Conservation (phyloP, 805 yeast species). For the Nakazawaea populi region DNA sequence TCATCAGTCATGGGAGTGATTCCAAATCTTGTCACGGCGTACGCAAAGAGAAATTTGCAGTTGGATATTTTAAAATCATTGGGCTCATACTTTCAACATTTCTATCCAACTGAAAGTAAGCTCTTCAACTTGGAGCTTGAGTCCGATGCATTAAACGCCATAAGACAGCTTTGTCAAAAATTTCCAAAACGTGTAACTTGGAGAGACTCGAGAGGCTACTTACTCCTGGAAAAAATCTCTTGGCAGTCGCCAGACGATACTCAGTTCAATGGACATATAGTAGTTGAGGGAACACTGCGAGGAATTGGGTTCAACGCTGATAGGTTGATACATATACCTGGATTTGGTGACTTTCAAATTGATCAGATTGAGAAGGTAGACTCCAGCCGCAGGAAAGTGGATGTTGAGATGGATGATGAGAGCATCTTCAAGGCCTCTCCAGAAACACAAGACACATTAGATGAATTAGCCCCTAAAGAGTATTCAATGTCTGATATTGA, state of each 20-base stretch:
- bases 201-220: conserved; percentile 90
- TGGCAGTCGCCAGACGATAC: conserved; percentile 30
- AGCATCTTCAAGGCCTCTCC: conserved; percentile 25
- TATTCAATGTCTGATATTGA: conserved; percentile 32
- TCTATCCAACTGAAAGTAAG: conserved; percentile 77
- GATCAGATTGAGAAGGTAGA: conserved; percentile 53
- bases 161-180: conserved; percentile 77
- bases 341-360: conserved; percentile 82
- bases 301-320: conserved; percentile 80
- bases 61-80: conserved; percentile 60
- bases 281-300: conserved; percentile 78
- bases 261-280: conserved; percentile 33
- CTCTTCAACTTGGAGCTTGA: conserved; percentile 62
- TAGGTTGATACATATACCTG: conserved; percentile 80
- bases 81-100: conserved; percentile 62
- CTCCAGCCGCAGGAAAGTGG: conserved; percentile 11
- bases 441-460: conserved; percentile 50
- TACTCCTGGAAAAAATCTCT: conserved; percentile 63
- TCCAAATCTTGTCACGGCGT: conserved; percentile 61
- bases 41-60: conserved; percentile 73
- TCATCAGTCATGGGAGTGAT: conserved; percentile 76
- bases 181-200: conserved; percentile 81
- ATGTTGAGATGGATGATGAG: conserved; percentile 13
- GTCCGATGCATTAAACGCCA: conserved; percentile 67
- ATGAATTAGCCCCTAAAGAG: conserved; percentile 54